Conservation (phyloP, 345 rosid species). For the Eucalyptus tenuipes region DNA sequence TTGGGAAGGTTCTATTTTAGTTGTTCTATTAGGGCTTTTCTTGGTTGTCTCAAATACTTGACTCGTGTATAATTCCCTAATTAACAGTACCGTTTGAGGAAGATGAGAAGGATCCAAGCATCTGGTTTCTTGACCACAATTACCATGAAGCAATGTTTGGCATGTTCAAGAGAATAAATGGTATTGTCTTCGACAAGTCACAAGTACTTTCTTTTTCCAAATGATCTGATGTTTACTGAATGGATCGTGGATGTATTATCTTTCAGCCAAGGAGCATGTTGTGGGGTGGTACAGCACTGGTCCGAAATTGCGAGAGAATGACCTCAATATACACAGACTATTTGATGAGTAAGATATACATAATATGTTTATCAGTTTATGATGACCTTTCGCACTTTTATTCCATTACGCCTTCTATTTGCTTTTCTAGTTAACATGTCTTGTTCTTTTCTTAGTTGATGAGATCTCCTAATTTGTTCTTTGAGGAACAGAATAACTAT, state of each 20-base stretch:
- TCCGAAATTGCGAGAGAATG: constrained; percentile 83
- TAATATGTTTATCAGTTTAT: neutral
- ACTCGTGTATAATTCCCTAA: neutral
- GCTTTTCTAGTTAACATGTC: neutral
- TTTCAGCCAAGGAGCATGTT: constrained; percentile 89
- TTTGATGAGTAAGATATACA: constrained; percentile 44
- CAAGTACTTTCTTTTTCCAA: neutral
- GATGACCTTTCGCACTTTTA: neutral
- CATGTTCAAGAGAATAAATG: constrained; percentile 96
- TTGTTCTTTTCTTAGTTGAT: neutral
- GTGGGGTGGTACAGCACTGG: constrained; percentile 98
- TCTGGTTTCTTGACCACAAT: constrained; percentile 97
- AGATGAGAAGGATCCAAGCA: constrained; percentile 82
- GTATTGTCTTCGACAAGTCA: constrained; percentile 9
- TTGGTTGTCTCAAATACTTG: neutral
- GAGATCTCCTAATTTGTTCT: neutral
- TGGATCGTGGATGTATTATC: neutral
- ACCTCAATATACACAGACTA: constrained; percentile 65
- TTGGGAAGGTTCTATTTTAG: neutral
- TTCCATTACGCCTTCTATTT: neutral
- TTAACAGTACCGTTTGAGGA: constrained; percentile 88
- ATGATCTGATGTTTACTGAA: neutral
- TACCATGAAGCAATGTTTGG: constrained; percentile 95
- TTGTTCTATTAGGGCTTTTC: neutral
- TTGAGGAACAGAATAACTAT: neutral